Evolutionary conservation across 177 flowering plant genomes (phyloP).

Genomic region (Vitis hybrid): DNA sequence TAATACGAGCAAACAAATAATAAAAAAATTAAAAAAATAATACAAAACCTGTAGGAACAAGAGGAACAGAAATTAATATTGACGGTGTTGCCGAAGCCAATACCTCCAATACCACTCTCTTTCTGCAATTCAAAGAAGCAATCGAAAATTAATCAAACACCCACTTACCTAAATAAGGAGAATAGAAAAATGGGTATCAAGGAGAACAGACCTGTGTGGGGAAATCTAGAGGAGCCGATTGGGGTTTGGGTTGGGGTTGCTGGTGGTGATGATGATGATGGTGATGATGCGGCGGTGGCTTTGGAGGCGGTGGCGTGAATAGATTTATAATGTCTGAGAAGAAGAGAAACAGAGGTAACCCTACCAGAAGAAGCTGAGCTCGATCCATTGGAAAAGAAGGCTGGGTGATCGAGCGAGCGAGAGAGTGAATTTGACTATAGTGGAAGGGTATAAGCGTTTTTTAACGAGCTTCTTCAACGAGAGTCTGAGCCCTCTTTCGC

Average conservation of each 20-base stretch:
- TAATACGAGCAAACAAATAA: background rate
- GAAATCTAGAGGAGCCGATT: conserved; percentile 37
- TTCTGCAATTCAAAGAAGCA: conserved; percentile 27
- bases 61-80: conserved; percentile 69
- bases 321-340: conserved; percentile 59
- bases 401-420: background rate
- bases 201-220: conserved; percentile 41
- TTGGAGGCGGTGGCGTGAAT: conserved; percentile 49
- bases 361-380: conserved; percentile 53
- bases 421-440: background rate
- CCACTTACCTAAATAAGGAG: background rate
- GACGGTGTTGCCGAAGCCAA: conserved; percentile 55
- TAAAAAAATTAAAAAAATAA: background rate
- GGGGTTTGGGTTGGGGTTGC: conserved; percentile 22
- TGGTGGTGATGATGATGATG: conserved; percentile 17
- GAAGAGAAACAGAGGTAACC: conserved; percentile 71
- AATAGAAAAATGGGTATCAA: background rate
- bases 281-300: conserved; percentile 22
- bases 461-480: background rate
- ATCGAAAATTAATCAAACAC: background rate
- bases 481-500: no score
- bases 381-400: conserved; percentile 53
- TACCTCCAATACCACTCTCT: conserved; percentile 28
- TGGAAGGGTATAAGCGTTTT: background rate
- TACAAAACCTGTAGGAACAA: conserved; percentile 67